phyloP scores from a whole-genome alignment of 345 rosid genomes.

The Citrus maxima region DNA sequence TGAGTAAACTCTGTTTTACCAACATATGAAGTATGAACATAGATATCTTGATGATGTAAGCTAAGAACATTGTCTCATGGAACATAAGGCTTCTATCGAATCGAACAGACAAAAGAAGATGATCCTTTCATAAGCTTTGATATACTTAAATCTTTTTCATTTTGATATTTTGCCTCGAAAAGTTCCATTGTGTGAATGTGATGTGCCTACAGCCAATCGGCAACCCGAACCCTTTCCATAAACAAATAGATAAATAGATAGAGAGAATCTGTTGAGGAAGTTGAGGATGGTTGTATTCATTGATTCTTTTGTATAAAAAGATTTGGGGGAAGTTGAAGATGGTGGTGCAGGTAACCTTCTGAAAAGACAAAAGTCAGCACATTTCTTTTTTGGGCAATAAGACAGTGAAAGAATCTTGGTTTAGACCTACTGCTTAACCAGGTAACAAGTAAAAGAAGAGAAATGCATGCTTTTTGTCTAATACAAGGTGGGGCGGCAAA shows the following conservation, averaged over 20 bases:
- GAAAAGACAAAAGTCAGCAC: constrained; percentile 21
- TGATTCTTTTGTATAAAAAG: constrained; percentile 2
- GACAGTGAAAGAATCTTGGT: constrained; percentile 8
- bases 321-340: constrained; percentile 6
- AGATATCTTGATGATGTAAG: background rate
- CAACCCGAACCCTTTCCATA: background rate
- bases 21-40: background rate
- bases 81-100: background rate
- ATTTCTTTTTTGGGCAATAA: background rate
- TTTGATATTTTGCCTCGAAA: background rate
- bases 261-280: constrained; percentile 12
- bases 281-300: constrained; percentile 1
- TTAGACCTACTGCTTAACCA: background rate
- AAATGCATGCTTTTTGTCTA: background rate
- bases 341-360: constrained; percentile 19
- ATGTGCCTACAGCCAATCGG: background rate
- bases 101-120: background rate
- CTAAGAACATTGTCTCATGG: constrained; percentile 3
- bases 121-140: background rate
- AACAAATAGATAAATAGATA: background rate
- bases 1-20: constrained; percentile 1
- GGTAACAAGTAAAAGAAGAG: background rate
- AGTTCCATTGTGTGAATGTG: background rate
- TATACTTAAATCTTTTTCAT: background rate
- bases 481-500: background rate